Base-by-base conservation (phyloP, 2,329 filamentous ascomycete genomes). In the Aspergillus nomiae region DNA sequence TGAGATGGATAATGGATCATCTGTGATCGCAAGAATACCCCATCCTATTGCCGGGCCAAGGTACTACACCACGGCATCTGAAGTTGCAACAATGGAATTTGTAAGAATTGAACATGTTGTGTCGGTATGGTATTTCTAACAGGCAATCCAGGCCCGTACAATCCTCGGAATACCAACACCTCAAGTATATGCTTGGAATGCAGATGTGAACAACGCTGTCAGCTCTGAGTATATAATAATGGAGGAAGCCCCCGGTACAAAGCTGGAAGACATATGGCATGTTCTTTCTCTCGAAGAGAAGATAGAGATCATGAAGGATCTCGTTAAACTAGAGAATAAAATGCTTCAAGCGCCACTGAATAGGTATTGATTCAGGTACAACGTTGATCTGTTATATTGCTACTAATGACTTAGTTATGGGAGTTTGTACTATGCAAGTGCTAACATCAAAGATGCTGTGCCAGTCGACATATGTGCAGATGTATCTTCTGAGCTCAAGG, bases 301-400 rank as follows among this genome's bases (percentile, higher is more conserved):
- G 41, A 53, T 70, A 19, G 28, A 56, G 12, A 65, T 70, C 51
- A 67, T 71, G 54, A 65, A 76, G 50, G 73, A 77, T 32, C 48
- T 81, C n/a, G 71, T 80, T 7, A 51, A 58, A 3, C 71, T 80
- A 7, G 71, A 80, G 69, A 69, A 70, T 65, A 80, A 78, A 63
- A 68, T 80, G 59, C 64, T 77, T 28, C 75, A 73, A 2, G 55
- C 77, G 19, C 74, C 71, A 32, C 77, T 80, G 50, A 72, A 70
- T 46, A 58, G 67, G 77, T 80, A 67, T 59, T 28, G 26, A 70
- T 64, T 38, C 55, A 7, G 38, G 7, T 1, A 1, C 26, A 54
- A 8, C 38, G 19, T 3, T 26, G 24, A 30, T 21, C 11, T 24
- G 19, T 38, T 14, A 43, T 28, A 28, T 6, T 50, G 38, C 45